Evolutionary conservation across 768 basidiomycete genomes (phyloP).

Genomic region (Auriscalpium orientale): DNA sequence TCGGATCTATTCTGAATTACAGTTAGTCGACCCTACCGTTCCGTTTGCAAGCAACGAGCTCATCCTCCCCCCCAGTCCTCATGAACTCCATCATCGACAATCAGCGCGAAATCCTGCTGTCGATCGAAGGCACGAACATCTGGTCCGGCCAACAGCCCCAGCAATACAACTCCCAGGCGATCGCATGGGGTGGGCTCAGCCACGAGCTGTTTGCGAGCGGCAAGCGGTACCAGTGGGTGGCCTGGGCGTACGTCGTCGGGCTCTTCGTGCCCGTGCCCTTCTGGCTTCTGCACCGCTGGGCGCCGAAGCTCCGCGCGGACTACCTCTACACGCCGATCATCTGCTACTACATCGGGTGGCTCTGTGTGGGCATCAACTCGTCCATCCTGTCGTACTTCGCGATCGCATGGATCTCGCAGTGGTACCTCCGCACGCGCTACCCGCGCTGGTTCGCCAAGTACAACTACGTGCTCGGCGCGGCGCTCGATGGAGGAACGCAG

Average conservation of each 20-base stretch:
- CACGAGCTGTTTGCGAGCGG: slow-evolving; percentile 12
- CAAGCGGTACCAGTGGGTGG: slow-evolving; percentile 38
- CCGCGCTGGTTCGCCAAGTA: slow-evolving; percentile 38
- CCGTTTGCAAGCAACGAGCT: background rate
- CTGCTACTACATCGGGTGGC: slow-evolving; percentile 42
- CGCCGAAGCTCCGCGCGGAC: slow-evolving; percentile 38
- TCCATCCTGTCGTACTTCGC: slow-evolving; percentile 35
- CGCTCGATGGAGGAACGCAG: slow-evolving; percentile 33
- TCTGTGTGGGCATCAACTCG: slow-evolving; percentile 44
- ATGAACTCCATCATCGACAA: slow-evolving; percentile 52
- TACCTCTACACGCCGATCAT: slow-evolving; percentile 42
- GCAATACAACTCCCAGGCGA: slow-evolving; percentile 43
- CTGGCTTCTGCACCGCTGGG: slow-evolving; percentile 38
- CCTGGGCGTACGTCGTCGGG: slow-evolving; percentile 40
- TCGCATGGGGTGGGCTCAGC: slow-evolving; percentile 40
- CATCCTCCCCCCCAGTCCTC: slow-evolving; percentile 28
- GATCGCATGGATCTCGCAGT: slow-evolving; percentile 40
- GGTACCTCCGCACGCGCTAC: slow-evolving; percentile 36
- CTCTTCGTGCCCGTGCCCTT: slow-evolving; percentile 46
- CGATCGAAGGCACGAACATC: slow-evolving; percentile 48
- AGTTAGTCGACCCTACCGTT: background rate
- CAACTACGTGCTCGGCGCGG: slow-evolving; percentile 32
- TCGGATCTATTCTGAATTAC: slow-evolving; percentile 35
- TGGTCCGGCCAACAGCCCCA: slow-evolving; percentile 44
- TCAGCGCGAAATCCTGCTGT: slow-evolving; percentile 43